Conservation (phyloP, 1,284 basidiomycete species). For the Trametes hirsuta region DNA sequence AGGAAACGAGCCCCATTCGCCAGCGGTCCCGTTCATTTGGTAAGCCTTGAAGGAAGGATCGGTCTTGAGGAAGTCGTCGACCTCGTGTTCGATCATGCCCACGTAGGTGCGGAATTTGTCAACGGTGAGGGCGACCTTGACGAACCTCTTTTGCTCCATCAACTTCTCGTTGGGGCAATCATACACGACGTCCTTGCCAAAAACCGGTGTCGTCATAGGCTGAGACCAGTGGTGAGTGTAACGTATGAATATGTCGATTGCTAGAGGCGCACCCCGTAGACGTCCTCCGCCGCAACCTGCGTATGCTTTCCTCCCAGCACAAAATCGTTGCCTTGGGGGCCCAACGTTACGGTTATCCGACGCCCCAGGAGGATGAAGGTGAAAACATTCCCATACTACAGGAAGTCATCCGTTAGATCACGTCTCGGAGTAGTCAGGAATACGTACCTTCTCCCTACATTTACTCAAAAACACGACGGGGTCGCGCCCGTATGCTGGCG, state of each 20-base stretch:
- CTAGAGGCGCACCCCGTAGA: constrained; percentile 75
- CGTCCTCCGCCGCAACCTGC: constrained; percentile 95
- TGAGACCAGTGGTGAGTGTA: constrained; percentile 33
- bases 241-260: background rate
- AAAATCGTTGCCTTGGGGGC: constrained; percentile 93
- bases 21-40: constrained; percentile 59
- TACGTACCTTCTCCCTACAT: constrained; percentile 80
- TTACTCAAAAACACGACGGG: constrained; percentile 78
- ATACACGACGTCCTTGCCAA: constrained; percentile 98
- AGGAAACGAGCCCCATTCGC: constrained; percentile 77
- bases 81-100: constrained; percentile 88
- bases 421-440: background rate
- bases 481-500: constrained; percentile 79
- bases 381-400: constrained; percentile 81
- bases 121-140: constrained; percentile 91
- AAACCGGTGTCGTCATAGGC: constrained; percentile 91
- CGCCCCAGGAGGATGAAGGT: constrained; percentile 92
- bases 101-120: constrained; percentile 95
- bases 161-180: constrained; percentile 95
- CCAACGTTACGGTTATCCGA: constrained; percentile 89
- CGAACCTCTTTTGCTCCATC: constrained; percentile 99
- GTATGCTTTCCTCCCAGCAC: constrained; percentile 93
- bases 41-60: constrained; percentile 66
- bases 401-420: background rate
- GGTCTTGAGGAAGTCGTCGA: constrained; percentile 68